Evolutionary conservation across 2,329 filamentous ascomycete genomes (phyloP).

Genomic region (Sclerotinia glacialis): DNA sequence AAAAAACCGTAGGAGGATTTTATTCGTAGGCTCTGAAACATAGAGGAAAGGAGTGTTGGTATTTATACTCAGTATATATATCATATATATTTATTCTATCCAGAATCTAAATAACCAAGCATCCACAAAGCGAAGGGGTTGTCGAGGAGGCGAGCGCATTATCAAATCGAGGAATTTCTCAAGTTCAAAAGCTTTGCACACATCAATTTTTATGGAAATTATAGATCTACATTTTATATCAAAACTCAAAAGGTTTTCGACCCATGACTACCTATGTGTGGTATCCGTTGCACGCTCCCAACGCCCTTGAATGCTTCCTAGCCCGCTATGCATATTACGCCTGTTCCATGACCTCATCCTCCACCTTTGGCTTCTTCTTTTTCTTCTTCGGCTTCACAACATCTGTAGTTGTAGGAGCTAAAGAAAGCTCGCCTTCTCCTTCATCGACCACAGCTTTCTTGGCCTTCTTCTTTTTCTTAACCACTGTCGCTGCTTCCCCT

Average conservation of each 20-base stretch:
- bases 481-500: constrained; percentile 25
- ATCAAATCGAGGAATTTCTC: neutral
- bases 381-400: constrained; percentile 47
- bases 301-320: constrained; percentile 24
- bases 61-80: no score
- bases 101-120: no score
- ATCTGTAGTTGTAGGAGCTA: constrained; percentile 23
- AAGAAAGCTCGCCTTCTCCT: constrained; percentile 27
- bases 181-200: neutral
- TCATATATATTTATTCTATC: no score
- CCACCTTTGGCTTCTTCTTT: constrained; percentile 41
- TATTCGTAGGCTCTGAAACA: no score
- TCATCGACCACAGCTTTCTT: constrained; percentile 38
- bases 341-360: constrained; percentile 22
- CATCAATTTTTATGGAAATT: neutral
- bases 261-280: constrained; percentile 14
- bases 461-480: constrained; percentile 53
- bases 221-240: constrained; percentile 1
- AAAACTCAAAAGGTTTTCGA: constrained; percentile 4
- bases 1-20: no score
- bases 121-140: neutral
- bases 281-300: constrained; percentile 18
- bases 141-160: neutral
- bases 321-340: constrained; percentile 20
- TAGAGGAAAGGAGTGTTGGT: no score